These are phyloP conservation scores for Carex pumila DNA, from an alignment of 176 grass and related monocot genomes.

Conservation along the genomic window DNA sequence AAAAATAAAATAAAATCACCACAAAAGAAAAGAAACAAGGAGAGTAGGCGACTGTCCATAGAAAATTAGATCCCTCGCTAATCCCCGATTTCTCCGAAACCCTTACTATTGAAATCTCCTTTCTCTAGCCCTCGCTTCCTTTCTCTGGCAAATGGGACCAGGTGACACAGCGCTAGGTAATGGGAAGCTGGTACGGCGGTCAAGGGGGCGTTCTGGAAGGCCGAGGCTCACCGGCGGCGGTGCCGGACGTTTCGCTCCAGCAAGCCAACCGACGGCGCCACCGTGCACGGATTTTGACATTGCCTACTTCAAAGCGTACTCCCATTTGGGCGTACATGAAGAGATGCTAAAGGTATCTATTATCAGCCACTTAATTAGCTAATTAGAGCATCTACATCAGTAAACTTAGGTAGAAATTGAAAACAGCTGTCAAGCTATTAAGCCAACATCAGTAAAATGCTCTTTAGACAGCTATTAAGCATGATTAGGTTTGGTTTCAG, in stretches of 20 bases:
- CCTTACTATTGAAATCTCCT: not conserved
- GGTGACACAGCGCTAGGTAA: slow-evolving; percentile 35
- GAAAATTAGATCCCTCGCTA: not conserved
- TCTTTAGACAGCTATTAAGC: not conserved
- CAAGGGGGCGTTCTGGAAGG: slow-evolving; percentile 38
- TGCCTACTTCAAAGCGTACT: slow-evolving; percentile 91
- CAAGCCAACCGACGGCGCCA: slow-evolving; percentile 26
- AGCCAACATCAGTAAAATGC: no score
- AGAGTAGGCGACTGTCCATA: not conserved
- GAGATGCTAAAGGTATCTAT: slow-evolving; percentile 85
- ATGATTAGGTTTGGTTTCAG: not conserved
- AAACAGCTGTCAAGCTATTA: no score
- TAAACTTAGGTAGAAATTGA: no score
- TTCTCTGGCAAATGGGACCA: slow-evolving; percentile 31
- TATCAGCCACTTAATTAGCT: not conserved
- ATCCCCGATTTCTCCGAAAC: not conserved
- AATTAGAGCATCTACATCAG: no score
- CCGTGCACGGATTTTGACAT: slow-evolving; percentile 83
- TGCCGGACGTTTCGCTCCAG: not conserved
- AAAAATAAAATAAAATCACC: no score
- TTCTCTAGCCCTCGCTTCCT: not conserved
- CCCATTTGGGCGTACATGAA: slow-evolving; percentile 81
- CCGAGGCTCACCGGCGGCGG: slow-evolving; percentile 16
- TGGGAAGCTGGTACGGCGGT: slow-evolving; percentile 40
- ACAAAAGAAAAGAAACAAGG: not conserved